Base-by-base conservation (phyloP, 2,329 filamentous ascomycete genomes). In the Penicillium sp. region DNA sequence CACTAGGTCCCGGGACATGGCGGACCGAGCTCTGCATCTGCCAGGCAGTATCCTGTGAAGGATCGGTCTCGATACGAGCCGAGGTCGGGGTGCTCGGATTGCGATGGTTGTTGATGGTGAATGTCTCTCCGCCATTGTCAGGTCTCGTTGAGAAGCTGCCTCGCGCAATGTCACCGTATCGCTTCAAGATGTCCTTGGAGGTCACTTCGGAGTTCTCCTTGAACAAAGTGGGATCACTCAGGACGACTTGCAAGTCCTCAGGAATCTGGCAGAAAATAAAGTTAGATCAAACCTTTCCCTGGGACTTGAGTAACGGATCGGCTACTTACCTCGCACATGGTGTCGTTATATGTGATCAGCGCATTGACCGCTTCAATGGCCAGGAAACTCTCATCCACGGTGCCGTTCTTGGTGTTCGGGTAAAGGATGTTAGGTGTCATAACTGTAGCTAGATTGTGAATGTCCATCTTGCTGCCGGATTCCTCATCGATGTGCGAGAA, bases 401-500 rank as follows among this genome's bases (percentile, higher is more conserved):
- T 86, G 47, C 86, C 87, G 7, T 84, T 85, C 75, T 89, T 90
- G 45, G 85, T 80, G 68, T 82, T 87, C 67, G 89, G 91, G 70
- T 91, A 93, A 13, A 97, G 84, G 64, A 99, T 92, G 72, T 99
- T 99, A 0, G 95, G 95, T 5, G 94, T 93, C 77, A 99, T 97
- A 65, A 99, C 95, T 3, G 96, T 98, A 3, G 95, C 92, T 65
- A 99, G 85, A 73, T 99, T 99, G 81, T 96, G 93, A 57, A 96
- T 91, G 76, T 99, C 95, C 95, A 99, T 99, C 84, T 98, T 97
- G 70, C 94, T 97, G 28, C 95, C 95, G 24, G 91, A 91, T 75
- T 99, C 95, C 73, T 99, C 95, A 71, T 99, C 95, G 15, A 99
- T 89, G 73, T 97, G 93, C 65, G 96, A 94, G 82, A 99, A 99